Evolutionary conservation across 2,329 filamentous ascomycete genomes (phyloP), one percentile per base, ranked within the genome.

Genomic region (Coniochaeta sp.): DNA sequence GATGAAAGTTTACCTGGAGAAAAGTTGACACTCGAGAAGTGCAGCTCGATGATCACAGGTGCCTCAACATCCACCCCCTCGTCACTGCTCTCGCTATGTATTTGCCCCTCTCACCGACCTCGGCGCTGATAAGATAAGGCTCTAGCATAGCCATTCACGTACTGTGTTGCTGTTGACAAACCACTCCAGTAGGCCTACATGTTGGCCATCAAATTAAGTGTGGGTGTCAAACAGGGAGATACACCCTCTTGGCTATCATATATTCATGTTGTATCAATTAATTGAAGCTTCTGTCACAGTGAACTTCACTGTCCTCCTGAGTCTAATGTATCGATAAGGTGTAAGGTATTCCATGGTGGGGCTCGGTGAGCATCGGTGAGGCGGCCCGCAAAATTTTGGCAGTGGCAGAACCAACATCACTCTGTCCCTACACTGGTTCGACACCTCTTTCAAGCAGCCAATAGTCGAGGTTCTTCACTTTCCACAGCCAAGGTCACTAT

Each of bases 71-170:
- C n/a, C n/a, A n/a, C n/a, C n/a, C n/a, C n/a, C n/a, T n/a, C n/a
- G n/a, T n/a, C n/a, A n/a, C n/a, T n/a, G n/a, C n/a, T n/a, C n/a
- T n/a, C n/a, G n/a, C n/a, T n/a, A n/a, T n/a, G n/a, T n/a, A n/a
- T n/a, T 47, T 24, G 42, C 22, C 42, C 17, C 19, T 59, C 57
- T 61, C 57, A 58, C 61, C 61, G 59, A 59, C 28, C 50, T 58
- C 57, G 59, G 58, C 47, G 24, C 34, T 22, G 59, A 56, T 61
- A 55, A 62, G 62, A 62, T 59, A 62, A 61, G 58, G n/a, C 0
- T 30, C 17, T 1, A 55, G 17, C 44, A 16, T 5, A 14, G 14
- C 54, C 34, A 30, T 12, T 36, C n/a, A n/a, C n/a, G n/a, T n/a
- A n/a, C n/a, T n/a, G 34, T 36, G 34, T 12, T 36, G 4, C 34